Base-by-base conservation (phyloP, 2,329 filamentous ascomycete genomes). In the Cucurbitaria berberidis region DNA sequence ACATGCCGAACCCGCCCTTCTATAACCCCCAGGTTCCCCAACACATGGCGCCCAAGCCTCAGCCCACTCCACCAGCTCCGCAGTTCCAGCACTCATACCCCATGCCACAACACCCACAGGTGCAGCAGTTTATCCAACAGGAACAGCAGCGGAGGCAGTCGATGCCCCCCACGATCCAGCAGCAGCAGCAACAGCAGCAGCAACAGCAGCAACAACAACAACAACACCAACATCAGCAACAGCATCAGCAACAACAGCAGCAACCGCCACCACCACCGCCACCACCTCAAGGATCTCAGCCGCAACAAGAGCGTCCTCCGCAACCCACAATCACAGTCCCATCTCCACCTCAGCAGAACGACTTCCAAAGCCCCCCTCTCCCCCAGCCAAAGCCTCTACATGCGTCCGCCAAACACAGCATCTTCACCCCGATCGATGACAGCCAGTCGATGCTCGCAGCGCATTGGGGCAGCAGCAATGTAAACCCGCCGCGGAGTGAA, bases 401-500 rank as follows among this genome's bases (percentile, higher is more conserved):
- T 7, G 75, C 78, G 29, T 76, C 82, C 29, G 93, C 93, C 73
- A 88, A 89, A 19, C 89, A 93, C 53, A 97, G 93, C 74, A 98
- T 99, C 54, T 98, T 98, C 72, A 99, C 95, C 0, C 95, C 95
- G 0, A 96, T 99, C 58, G 95, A 98, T 67, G 93, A 96, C 72
- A 92, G 89, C 65, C 85, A 90, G 43, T 97, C 93, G 1, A 88
- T 97, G 53, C 78, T 97, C 38, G 91, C 91, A 11, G 90, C 93
- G 60, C 92, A 96, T 72, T 87, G 79, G 79, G 79, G 78, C 22
- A 68, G 85, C 9, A 85, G 86, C 43, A 63, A 54, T 27, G 80
- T 80, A 59, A 76, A 82, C 43, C 70, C 76, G 19, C 73, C 76
- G 19, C 78, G 77, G 52, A 73, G 69, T 40, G 80, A 84, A 39